phyloP scores from a whole-genome alignment of 495 filamentous ascomycete species.

The Lasiosphaeria hispida region DNA sequence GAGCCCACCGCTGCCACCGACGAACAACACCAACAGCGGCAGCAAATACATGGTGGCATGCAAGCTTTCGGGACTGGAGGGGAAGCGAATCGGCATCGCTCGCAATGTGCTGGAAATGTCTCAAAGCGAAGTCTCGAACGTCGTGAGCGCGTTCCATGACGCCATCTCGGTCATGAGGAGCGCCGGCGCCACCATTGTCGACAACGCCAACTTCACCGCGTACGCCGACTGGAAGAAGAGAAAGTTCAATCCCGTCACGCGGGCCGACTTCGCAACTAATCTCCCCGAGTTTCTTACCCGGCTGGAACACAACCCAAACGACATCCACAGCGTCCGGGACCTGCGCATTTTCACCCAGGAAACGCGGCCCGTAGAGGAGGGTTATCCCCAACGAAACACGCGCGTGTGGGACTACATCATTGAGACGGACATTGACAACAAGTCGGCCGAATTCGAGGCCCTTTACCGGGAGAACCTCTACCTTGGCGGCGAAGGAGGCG shows the following conservation, averaged over 20 bases:
- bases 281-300: conserved; percentile 46
- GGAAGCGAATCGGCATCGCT: conserved; percentile 62
- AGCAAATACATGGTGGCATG: conserved; percentile 45
- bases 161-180: conserved; percentile 28
- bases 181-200: conserved; percentile 39
- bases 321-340: conserved; percentile 35
- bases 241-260: conserved; percentile 18
- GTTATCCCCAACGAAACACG: conserved; percentile 36
- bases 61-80: conserved; percentile 56
- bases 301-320: conserved; percentile 47
- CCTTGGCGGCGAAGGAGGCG: conserved; percentile 25
- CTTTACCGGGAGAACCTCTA: conserved; percentile 16
- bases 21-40: background rate
- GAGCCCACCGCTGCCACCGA: conserved; percentile 32
- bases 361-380: conserved; percentile 11
- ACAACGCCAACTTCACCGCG: conserved; percentile 15
- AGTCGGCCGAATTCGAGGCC: conserved; percentile 11
- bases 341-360: conserved; percentile 36
- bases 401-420: conserved; percentile 36
- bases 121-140: conserved; percentile 36
- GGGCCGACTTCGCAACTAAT: conserved; percentile 43
- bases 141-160: conserved; percentile 20
- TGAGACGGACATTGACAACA: conserved; percentile 4
- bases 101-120: conserved; percentile 33
- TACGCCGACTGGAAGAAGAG: background rate